A percentile compares a stretch with the other conserved stretches of the same genome.
phyloP scores from a whole-genome alignment of 805 yeast species.

The Allodekkera sacchari region DNA sequence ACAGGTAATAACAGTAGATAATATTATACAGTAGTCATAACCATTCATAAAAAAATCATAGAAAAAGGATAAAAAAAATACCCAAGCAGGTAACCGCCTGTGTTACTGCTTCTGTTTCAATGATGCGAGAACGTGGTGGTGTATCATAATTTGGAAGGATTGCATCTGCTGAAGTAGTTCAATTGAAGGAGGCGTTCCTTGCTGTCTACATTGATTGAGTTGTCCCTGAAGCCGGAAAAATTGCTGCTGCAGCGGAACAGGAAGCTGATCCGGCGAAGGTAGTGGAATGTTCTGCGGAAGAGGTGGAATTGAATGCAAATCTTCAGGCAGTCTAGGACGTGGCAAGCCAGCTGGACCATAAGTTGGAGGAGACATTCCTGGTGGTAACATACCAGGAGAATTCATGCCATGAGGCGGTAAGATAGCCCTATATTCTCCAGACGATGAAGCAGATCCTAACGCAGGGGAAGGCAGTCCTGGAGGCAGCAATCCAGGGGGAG shows the following conservation, averaged over 20 bases:
- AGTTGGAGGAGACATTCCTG: too few relatives aligned
- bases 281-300: conserved; percentile 2
- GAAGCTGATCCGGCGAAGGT: conserved; percentile 13
- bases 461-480: too few relatives aligned
- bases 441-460: too few relatives aligned
- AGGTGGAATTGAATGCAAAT: conserved; percentile 1
- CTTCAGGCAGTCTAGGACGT: background rate
- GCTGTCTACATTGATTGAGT: conserved; percentile 7
- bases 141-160: conserved; percentile 6
- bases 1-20: too few relatives aligned
- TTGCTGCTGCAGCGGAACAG: conserved; percentile 7
- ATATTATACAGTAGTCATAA: too few relatives aligned
- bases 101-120: too few relatives aligned
- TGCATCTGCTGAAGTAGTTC: conserved; percentile 9
- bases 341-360: too few relatives aligned
- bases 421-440: too few relatives aligned
- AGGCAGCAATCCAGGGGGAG: too few relatives aligned
- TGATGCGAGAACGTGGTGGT: conserved; percentile 4
- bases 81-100: background rate
- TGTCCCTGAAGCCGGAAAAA: conserved; percentile 8
- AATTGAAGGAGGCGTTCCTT: conserved; percentile 13
- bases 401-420: too few relatives aligned
- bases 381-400: too few relatives aligned
- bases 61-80: background rate
- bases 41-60: too few relatives aligned